A percentile compares a stretch with the other conserved stretches of the same genome.
Conservation (phyloP, 495 filamentous ascomycete genomes). For the Annulohypoxylon nitens region DNA sequence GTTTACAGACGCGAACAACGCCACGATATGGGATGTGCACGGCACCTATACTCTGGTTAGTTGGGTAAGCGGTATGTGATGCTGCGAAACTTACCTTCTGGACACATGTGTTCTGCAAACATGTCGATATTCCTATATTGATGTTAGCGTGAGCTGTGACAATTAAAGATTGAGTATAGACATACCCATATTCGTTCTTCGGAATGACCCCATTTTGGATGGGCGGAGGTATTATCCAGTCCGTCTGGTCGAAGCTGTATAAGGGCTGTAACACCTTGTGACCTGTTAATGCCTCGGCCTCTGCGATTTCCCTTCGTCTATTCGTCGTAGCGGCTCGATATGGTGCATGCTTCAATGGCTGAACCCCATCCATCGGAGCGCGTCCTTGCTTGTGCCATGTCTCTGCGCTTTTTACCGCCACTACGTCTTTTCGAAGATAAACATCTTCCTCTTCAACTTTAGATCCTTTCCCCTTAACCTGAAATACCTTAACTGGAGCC, state of each 20-base stretch:
- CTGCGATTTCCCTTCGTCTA: slow-evolving; percentile 90
- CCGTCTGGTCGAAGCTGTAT: slow-evolving; percentile 87
- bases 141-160: slow-evolving; percentile 21
- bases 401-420: slow-evolving; percentile 88
- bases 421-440: slow-evolving; percentile 82
- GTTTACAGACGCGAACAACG: slow-evolving; percentile 81
- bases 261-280: slow-evolving; percentile 88
- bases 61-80: not conserved
- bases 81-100: slow-evolving; percentile 63
- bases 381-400: slow-evolving; percentile 98
- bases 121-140: slow-evolving; percentile 83
- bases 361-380: slow-evolving; percentile 73
- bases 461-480: slow-evolving; percentile 71
- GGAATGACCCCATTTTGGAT: slow-evolving; percentile 87
- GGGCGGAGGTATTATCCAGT: slow-evolving; percentile 91
- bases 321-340: slow-evolving; percentile 91
- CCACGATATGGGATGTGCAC: slow-evolving; percentile 85
- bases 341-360: slow-evolving; percentile 87
- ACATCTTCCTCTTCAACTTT: slow-evolving; percentile 81
- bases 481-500: slow-evolving; percentile 79
- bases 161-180: not conserved
- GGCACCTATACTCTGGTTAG: slow-evolving; percentile 61
- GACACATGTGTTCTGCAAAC: slow-evolving; percentile 94
- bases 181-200: slow-evolving; percentile 85
- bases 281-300: slow-evolving; percentile 79